A percentile compares a stretch with the other conserved stretches of the same genome.
These are phyloP conservation scores for Alternaria triticimaculans DNA, from an alignment of 2,329 filamentous ascomycete genomes.

Conservation along the genomic window DNA sequence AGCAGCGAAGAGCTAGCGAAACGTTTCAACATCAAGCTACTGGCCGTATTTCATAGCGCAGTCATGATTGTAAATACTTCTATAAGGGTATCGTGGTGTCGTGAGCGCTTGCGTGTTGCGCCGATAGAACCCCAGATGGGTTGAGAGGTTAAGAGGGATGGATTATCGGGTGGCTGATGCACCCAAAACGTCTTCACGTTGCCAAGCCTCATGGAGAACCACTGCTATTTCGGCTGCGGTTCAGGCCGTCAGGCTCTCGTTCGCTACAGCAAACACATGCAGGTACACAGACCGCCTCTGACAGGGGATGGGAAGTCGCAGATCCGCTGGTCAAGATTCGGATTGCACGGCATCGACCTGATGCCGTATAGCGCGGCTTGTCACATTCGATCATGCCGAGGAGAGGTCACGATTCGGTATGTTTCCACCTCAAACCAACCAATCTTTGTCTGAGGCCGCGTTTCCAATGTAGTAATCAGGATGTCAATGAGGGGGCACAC, in stretches of 20 bases:
- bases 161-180: conserved; percentile 18
- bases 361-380: conserved; percentile 27
- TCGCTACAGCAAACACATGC: conserved; percentile 22
- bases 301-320: conserved; percentile 28
- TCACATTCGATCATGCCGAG: conserved; percentile 18
- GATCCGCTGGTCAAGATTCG: conserved; percentile 24
- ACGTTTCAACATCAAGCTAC: conserved; percentile 32
- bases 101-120: conserved; percentile 8
- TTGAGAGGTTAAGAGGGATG: conserved; percentile 5
- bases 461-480: neutral
- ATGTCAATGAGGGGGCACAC: conserved; percentile 5
- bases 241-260: conserved; percentile 21
- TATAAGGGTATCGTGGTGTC: neutral
- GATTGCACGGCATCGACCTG: conserved; percentile 18
- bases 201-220: conserved; percentile 31
- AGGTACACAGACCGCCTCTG: conserved; percentile 24
- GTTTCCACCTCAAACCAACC: conserved; percentile 12
- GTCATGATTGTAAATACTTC: neutral
- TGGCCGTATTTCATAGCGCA: neutral
- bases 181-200: conserved; percentile 25
- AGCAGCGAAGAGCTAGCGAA: conserved; percentile 17
- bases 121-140: conserved; percentile 1
- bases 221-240: conserved; percentile 28
- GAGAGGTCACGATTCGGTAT: neutral
- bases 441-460: conserved; percentile 1